These are phyloP conservation scores for Artemisia tridentata DNA, from an alignment of 129 eudicot genomes.

Conservation along the genomic window DNA sequence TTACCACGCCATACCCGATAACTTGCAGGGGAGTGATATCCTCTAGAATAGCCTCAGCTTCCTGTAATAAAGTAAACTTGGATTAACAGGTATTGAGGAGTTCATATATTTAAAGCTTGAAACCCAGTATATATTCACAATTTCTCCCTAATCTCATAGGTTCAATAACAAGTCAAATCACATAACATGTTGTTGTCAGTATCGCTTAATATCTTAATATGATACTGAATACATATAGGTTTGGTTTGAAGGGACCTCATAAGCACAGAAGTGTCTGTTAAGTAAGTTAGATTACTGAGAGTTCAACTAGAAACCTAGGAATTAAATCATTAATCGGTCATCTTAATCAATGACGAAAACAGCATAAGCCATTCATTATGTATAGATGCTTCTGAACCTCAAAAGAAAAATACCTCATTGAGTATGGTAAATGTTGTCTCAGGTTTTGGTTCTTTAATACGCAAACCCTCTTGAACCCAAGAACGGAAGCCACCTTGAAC, in stretches of 20 bases:
- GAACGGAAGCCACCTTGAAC: conserved; percentile 88
- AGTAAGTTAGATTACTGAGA: conserved; percentile 1
- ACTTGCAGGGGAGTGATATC: conserved; percentile 68
- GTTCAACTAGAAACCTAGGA: not conserved
- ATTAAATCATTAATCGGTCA: not conserved
- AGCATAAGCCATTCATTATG: conserved; percentile 4
- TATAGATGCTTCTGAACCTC: conserved; percentile 4
- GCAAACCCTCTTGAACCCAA: conserved; percentile 86
- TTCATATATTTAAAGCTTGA: conserved; percentile 5
- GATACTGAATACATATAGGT: not conserved
- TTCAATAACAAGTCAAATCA: not conserved
- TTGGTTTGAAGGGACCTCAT: conserved; percentile 6
- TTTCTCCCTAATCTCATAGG: not conserved
- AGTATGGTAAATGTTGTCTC: conserved; percentile 88
- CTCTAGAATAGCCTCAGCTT: conserved; percentile 89
- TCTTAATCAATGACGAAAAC: not conserved
- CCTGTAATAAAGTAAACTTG: conserved; percentile 43
- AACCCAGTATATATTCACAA: conserved; percentile 6
- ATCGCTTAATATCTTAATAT: not conserved
- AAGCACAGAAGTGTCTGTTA: not conserved
- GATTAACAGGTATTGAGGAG: conserved; percentile 22
- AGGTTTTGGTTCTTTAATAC: conserved; percentile 75
- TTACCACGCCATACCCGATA: conserved; percentile 75
- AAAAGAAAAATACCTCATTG: conserved; percentile 59
- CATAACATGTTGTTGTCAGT: not conserved